Percentiles rank a stretch among this genome's conserved stretches.
Evolutionary conservation across 2,329 filamentous ascomycete species (phyloP).

Genomic region (Pseudogymnoascus sp.): DNA sequence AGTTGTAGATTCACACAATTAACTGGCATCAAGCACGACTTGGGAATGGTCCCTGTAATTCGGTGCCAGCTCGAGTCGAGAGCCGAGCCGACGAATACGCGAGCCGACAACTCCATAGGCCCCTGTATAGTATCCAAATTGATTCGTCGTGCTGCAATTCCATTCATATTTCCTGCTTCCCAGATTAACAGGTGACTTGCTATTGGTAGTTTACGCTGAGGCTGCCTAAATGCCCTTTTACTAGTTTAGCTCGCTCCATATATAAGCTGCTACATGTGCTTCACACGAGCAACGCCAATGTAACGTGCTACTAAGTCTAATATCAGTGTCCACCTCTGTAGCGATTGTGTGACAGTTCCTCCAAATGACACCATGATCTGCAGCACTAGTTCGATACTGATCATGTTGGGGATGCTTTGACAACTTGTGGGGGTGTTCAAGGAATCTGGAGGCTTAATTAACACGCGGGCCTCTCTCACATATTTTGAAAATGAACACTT

Average conservation of each 20-base stretch:
- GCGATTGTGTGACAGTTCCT: background rate
- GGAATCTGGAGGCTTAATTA: slow-evolving; percentile 6
- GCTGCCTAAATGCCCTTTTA: background rate
- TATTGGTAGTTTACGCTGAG: background rate
- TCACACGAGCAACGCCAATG: background rate
- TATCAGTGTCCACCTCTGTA: background rate
- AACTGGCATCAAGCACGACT: background rate
- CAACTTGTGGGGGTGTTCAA: background rate
- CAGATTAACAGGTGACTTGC: background rate
- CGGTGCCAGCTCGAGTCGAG: background rate
- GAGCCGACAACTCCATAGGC: background rate
- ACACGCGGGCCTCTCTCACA: background rate
- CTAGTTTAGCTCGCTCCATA: no score
- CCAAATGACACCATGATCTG: background rate
- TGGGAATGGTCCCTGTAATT: background rate
- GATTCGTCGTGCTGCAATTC: background rate
- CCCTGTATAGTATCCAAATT: background rate
- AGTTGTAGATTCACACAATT: background rate
- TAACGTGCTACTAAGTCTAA: background rate
- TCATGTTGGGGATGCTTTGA: background rate
- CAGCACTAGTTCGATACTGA: background rate
- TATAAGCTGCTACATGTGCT: background rate
- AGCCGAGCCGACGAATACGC: background rate
- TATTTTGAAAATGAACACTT: background rate
- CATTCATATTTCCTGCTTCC: background rate